Base-by-base conservation (phyloP, 2,329 filamentous ascomycete species). In the Cadophora malorum region DNA sequence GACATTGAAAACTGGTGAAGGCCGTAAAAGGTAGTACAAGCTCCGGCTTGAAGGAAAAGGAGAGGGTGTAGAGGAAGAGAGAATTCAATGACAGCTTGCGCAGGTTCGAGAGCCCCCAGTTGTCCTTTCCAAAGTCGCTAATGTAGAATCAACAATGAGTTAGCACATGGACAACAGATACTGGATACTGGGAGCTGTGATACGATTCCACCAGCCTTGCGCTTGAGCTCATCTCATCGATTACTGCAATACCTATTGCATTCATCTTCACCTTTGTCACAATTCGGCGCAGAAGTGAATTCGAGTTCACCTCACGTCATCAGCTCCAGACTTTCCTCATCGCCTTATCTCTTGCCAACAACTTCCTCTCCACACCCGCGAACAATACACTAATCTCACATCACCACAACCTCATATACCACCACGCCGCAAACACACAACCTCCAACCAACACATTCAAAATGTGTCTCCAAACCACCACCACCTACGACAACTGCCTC, bases 391-490 rank as follows among this genome's bases (percentile, higher is more conserved):
- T 3, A 28, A 33, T 19, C 9, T n/a, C 59, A 33, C 45, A 12
- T 7, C 33, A n/a, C 8, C 33, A 28, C 31, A 19, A 45, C 16
- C 35, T 38, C 35, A 38, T 38, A 16, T 16, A 19, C n/a, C 31
- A 2, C 16, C 47, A 65, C 64, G 21, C 7, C 45, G 4, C 16
- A 53, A 33, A 23, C 12, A 3, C 31, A 19, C 1, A 16, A 3
- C 35, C 8, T 38, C 35, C 2, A 7, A n/a, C n/a, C n/a, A n/a
- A n/a, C n/a, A n/a, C n/a, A n/a, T n/a, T 38, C 64, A 55, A 53
- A 0, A 66, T 66, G 64, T 66, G 64, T 47, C 8, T 28, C 33
- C 56, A 66, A 45, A 61, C 56, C 31, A 61, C 47, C 31, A 66
- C 64, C 4, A 41, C 10, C 33, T 66, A 66, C 33, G n/a, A 16